Percentiles rank a stretch among this genome's conserved stretches.
These are phyloP conservation scores for Raphanus raphanistrum DNA, from an alignment of 345 rosid species.

Conservation along the genomic window DNA sequence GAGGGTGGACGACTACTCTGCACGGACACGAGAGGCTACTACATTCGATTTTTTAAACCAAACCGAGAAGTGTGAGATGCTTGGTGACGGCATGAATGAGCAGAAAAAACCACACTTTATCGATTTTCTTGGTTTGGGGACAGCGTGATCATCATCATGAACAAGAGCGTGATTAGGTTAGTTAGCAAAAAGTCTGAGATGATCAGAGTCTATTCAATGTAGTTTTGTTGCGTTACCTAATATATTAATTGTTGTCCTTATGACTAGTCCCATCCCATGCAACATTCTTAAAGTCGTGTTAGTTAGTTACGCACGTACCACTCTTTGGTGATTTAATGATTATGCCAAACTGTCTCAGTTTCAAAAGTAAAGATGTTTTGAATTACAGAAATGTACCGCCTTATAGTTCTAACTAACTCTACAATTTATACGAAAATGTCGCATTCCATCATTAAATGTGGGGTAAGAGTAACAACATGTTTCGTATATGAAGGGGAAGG, in stretches of 20 bases:
- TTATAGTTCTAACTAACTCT: slow-evolving; percentile 36
- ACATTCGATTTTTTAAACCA: not conserved
- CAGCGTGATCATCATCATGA: slow-evolving; percentile 18
- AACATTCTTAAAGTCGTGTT: slow-evolving; percentile 19
- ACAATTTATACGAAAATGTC: slow-evolving; percentile 35
- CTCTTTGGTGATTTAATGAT: slow-evolving; percentile 23
- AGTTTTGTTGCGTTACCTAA: slow-evolving; percentile 12
- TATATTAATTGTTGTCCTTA: not conserved
- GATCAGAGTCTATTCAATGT: slow-evolving; percentile 22
- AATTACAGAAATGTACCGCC: slow-evolving; percentile 23
- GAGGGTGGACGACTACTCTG: slow-evolving; percentile 12
- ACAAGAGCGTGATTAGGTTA: slow-evolving; percentile 6
- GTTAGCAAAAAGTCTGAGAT: slow-evolving; percentile 6
- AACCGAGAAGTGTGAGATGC: slow-evolving; percentile 7
- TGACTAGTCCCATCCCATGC: slow-evolving; percentile 25
- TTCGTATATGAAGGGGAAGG: slow-evolving; percentile 28
- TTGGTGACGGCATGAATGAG: slow-evolving; percentile 2
- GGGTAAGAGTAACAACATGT: slow-evolving; percentile 34
- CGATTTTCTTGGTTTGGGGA: slow-evolving; percentile 45
- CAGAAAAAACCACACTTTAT: slow-evolving; percentile 32
- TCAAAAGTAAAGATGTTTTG: slow-evolving; percentile 21
- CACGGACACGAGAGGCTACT: slow-evolving; percentile 19
- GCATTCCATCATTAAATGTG: slow-evolving; percentile 30
- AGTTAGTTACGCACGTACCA: slow-evolving; percentile 16
- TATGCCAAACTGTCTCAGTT: slow-evolving; percentile 28